Base-by-base conservation (phyloP, 805 yeast genomes). In the Ogataea nitratoaversa region DNA sequence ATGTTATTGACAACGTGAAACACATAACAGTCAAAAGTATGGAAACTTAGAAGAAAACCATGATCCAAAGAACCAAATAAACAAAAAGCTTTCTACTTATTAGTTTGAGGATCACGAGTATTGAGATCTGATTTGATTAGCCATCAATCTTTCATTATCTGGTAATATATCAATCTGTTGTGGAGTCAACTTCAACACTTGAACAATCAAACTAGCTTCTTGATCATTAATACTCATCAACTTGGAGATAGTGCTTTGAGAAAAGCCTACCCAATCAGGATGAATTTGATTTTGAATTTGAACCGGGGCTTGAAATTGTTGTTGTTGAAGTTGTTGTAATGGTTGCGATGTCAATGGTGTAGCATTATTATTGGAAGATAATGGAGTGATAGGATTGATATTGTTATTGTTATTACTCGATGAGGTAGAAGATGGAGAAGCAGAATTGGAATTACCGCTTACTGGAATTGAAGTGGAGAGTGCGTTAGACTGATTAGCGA, bases 171-270 rank as follows among this genome's bases (percentile, higher is more conserved):
- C 63, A 33, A 76, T 66, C 49, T 76, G 81, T 28, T 72, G 75
- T 5, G 68, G 68, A 0, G 77, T 66, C 47, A 76, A 60, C 34
- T 70, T 62, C 44, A 76, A 63, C 11, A 76, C 78, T 56, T 76
- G 81, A 16, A 73, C 76, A 32, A 76, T 68, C 49, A 75, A 62
- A 40, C 69, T 67, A 20, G 84, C 83, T 57, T 82, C 84, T 34
- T 74, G 73, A 27, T 71, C 72, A 8, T 79, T 73, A 45, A 82
- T 60, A 20, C 65, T 62, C 17, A 71, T 59, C 30, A 82, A 63
- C 57, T 78, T 81, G 17, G 64, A 63, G 42, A 70, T 71, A 3
- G 82, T 70, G 38, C 62, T 62, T 33, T 66, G 66, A 31, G 81
- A 73, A 27, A 78, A 59, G 20, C 67, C 62, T 8, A 73, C 57